A percentile compares a stretch with the other conserved stretches of the same genome.
These are phyloP conservation scores for Fomitopsis palustris DNA, from an alignment of 1,284 basidiomycete genomes.

Conservation along the genomic window DNA sequence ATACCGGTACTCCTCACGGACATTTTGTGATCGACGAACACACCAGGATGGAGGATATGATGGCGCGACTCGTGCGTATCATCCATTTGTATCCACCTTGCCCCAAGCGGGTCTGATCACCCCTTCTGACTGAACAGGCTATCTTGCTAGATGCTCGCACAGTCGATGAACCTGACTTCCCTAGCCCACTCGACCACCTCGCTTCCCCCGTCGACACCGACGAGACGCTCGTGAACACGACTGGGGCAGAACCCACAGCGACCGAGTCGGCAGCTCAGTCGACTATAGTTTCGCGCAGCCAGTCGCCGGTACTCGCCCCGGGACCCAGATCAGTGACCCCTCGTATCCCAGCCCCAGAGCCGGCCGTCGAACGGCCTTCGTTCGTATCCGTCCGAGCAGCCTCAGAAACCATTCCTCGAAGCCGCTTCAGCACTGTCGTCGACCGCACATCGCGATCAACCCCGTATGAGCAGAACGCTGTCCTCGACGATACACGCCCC, in stretches of 20 bases:
- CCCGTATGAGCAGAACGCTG: background rate
- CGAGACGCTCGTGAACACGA: background rate
- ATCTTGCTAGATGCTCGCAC: background rate
- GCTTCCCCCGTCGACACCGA: background rate
- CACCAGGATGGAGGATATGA: background rate
- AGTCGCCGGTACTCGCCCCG: background rate
- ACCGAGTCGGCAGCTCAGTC: too few relatives aligned
- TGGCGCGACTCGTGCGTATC: conserved; percentile 6
- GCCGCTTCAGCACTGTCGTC: conserved; percentile 12
- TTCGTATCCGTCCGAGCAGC: background rate
- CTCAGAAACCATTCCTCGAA: background rate
- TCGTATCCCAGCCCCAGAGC: background rate
- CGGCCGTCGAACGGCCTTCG: background rate
- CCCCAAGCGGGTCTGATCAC: background rate
- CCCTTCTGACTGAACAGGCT: background rate
- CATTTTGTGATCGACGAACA: background rate
- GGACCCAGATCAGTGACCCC: background rate
- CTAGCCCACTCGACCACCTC: background rate
- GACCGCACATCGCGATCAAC: background rate
- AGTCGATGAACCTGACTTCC: background rate
- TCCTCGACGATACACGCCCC: background rate
- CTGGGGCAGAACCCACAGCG: background rate
- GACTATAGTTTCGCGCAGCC: background rate
- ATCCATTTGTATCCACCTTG: background rate
- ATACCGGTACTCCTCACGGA: background rate